These are phyloP conservation scores for Hyparrhenia diplandra DNA, from an alignment of 176 grass and related monocot genomes.

Conservation along the genomic window DNA sequence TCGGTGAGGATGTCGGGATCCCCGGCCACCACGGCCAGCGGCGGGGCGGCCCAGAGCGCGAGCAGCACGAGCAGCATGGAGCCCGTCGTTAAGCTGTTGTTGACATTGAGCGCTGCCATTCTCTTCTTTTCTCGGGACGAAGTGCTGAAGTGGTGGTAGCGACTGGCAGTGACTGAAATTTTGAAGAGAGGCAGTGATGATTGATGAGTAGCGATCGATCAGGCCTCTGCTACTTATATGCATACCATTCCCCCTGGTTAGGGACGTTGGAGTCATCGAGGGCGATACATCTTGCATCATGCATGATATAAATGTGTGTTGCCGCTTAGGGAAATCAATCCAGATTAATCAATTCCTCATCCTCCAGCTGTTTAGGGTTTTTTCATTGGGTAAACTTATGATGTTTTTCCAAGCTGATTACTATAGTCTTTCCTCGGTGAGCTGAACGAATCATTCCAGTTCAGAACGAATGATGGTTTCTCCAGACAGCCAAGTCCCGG, in stretches of 20 bases:
- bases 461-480: background rate
- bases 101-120: background rate
- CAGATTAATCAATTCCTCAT: no score
- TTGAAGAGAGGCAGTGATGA: background rate
- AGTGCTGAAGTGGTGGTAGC: background rate
- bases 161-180: background rate
- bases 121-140: background rate
- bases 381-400: no score
- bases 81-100: background rate
- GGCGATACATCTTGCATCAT: background rate
- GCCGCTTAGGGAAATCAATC: no score
- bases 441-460: no score
- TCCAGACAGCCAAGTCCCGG: background rate
- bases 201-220: background rate
- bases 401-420: no score
- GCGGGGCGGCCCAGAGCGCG: background rate
- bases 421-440: background rate
- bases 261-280: background rate
- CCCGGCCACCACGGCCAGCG: background rate
- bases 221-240: background rate
- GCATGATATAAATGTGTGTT: background rate
- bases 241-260: background rate
- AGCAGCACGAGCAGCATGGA: background rate
- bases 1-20: conserved; percentile 46
- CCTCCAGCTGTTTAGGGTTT: no score